These are phyloP conservation scores for Aspergillus fischeri DNA, from an alignment of 2,329 filamentous ascomycete species.

Conservation along the genomic window DNA sequence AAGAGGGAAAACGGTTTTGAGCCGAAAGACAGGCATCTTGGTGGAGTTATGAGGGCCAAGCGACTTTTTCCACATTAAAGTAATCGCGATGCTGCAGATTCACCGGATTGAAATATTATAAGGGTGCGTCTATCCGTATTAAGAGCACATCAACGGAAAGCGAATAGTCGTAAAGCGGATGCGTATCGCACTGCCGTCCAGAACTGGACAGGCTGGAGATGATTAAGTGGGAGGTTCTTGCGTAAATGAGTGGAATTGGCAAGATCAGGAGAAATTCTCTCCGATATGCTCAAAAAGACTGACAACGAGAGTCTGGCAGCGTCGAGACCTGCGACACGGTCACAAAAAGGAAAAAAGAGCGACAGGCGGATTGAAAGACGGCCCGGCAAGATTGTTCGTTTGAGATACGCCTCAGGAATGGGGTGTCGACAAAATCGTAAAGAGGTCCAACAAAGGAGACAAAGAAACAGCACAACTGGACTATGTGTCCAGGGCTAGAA, in stretches of 20 bases:
- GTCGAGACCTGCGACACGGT: constrained; percentile 32
- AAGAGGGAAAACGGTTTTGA: constrained; percentile 37
- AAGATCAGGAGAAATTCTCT: constrained; percentile 1
- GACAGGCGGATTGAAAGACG: background rate
- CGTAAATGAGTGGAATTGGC: constrained; percentile 21
- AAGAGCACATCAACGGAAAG: constrained; percentile 8
- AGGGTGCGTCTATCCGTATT: constrained; percentile 7
- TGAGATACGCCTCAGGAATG: background rate
- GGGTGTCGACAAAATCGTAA: background rate
- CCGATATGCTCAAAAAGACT: constrained; percentile 16
- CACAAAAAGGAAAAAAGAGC: constrained; percentile 9
- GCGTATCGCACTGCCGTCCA: background rate
- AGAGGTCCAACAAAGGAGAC: constrained; percentile 1
- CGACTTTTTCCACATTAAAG: constrained; percentile 31
- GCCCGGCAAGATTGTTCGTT: background rate
- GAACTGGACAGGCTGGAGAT: background rate
- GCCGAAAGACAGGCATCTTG: constrained; percentile 38
- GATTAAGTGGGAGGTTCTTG: background rate
- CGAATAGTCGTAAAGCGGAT: background rate
- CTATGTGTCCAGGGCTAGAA: constrained; percentile 12
- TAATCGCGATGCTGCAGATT: constrained; percentile 1
- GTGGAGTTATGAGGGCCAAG: constrained; percentile 18
- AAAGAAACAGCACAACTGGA: constrained; percentile 15
- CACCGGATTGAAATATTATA: constrained; percentile 6
- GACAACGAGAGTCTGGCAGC: constrained; percentile 35